Conservation (phyloP, 176 grass and related monocot species). For the Luzula sylvatica region DNA sequence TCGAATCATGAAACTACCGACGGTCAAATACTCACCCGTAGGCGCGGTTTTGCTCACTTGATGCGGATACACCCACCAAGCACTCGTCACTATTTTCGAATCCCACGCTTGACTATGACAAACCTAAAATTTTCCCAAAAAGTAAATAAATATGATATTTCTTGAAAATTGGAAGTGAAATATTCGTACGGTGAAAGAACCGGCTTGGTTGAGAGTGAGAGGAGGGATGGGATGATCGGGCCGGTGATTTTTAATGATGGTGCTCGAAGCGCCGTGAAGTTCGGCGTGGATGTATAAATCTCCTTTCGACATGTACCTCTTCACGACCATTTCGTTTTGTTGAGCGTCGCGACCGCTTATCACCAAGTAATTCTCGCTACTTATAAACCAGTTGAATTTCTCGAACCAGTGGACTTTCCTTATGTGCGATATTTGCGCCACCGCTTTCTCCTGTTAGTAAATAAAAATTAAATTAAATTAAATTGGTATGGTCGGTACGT, state of each 20-base stretch:
- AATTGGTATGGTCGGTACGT: no score
- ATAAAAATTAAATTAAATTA: no score
- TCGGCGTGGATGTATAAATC: slow-evolving; percentile 98
- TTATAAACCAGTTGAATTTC: slow-evolving; percentile 99
- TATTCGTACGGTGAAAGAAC: slow-evolving; percentile 80
- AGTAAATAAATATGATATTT: no score
- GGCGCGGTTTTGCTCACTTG: slow-evolving; percentile 99
- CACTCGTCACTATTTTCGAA: slow-evolving; percentile 93
- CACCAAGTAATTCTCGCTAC: slow-evolving; percentile 91
- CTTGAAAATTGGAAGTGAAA: no score
- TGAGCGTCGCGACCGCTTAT: slow-evolving; percentile 96
- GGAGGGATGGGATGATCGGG: slow-evolving; percentile 74
- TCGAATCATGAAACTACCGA: slow-evolving; percentile 99
- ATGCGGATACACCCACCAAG: slow-evolving; percentile 97
- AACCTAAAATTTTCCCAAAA: slow-evolving; percentile 32
- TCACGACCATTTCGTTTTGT: slow-evolving; percentile 91
- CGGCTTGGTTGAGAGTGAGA: slow-evolving; percentile 91
- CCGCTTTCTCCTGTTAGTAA: slow-evolving; percentile 78
- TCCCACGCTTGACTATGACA: slow-evolving; percentile 97
- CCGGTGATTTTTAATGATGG: slow-evolving; percentile 91
- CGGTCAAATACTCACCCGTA: slow-evolving; percentile 86
- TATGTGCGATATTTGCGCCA: slow-evolving; percentile 94
- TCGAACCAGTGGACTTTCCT: slow-evolving; percentile 99
- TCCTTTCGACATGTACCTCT: slow-evolving; percentile 98
- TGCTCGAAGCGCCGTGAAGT: slow-evolving; percentile 93